Evolutionary conservation across 805 yeast genomes (phyloP).

Genomic region (Sugiyamaella boreocaroliniensis): DNA sequence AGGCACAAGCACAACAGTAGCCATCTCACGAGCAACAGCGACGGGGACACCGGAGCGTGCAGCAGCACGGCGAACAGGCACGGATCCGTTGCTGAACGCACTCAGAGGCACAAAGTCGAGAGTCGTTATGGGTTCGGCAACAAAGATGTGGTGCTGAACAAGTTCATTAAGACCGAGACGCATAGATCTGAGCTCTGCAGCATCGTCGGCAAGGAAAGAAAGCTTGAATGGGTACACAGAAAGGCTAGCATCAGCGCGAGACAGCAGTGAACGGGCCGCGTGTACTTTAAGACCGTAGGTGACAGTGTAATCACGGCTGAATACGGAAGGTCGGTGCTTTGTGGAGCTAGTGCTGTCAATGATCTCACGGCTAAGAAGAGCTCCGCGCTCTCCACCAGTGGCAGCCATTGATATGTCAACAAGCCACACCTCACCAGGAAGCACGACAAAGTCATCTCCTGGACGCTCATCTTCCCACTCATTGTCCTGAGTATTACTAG

Average conservation of each 20-base stretch:
- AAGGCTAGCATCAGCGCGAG: conserved; percentile 59
- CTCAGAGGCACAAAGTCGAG: conserved; percentile 70
- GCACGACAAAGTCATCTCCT: conserved; percentile 62
- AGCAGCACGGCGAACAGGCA: conserved; percentile 26
- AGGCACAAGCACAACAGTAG: conserved; percentile 61
- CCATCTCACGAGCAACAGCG: conserved; percentile 66
- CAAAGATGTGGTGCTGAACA: conserved; percentile 69
- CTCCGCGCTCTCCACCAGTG: conserved; percentile 35
- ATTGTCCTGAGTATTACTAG: conserved; percentile 2
- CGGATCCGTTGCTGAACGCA: conserved; percentile 53
- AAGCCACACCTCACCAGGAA: conserved; percentile 79
- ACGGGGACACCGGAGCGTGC: conserved; percentile 43
- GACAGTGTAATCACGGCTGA: conserved; percentile 81
- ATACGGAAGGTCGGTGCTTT: conserved; percentile 46
- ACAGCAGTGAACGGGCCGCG: conserved; percentile 63
- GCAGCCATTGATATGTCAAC: conserved; percentile 81
- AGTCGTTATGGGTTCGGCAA: conserved; percentile 62
- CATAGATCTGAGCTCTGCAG: conserved; percentile 51
- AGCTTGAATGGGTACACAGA: conserved; percentile 92
- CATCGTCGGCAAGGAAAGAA: conserved; percentile 54
- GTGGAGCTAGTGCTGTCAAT: conserved; percentile 7
- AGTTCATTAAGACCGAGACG: conserved; percentile 77
- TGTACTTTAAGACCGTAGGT: conserved; percentile 68
- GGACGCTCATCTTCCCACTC: conserved; percentile 20
- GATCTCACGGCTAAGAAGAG: conserved; percentile 24